Percentiles rank a stretch among this genome's conserved stretches.
Evolutionary conservation across 192 early-diverging fungal species (phyloP).

Genomic region (Pilobolus umbonatus): DNA sequence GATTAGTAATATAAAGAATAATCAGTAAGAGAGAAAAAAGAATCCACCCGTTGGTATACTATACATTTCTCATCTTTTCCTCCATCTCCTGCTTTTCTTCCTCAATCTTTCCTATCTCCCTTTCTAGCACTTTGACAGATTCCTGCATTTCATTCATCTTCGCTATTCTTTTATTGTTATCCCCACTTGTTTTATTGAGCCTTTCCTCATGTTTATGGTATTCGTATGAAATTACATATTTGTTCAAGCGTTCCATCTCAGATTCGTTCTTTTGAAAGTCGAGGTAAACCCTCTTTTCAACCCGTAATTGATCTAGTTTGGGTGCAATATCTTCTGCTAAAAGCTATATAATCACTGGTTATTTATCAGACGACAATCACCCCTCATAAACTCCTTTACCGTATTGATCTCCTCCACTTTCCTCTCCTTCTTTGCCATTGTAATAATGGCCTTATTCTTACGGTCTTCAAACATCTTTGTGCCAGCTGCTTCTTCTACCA

Average conservation of each 20-base stretch:
- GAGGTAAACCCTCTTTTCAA: constrained; percentile 80
- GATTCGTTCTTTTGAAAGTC: constrained; percentile 92
- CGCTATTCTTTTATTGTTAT: constrained; percentile 31
- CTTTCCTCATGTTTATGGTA: constrained; percentile 63
- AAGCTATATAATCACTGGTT: constrained; percentile 40
- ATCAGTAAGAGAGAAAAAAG: neutral
- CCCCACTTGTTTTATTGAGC: constrained; percentile 32
- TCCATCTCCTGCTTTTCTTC: constrained; percentile 50
- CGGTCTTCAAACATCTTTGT: constrained; percentile 99
- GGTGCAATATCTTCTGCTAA: constrained; percentile 88
- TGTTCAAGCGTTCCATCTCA: constrained; percentile 81
- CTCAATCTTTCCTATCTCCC: constrained; percentile 62
- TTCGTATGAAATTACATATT: constrained; percentile 80
- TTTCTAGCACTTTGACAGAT: constrained; percentile 49
- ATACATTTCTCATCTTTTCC: constrained; percentile 32
- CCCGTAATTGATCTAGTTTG: constrained; percentile 84
- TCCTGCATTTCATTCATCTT: constrained; percentile 28
- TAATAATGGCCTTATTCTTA: constrained; percentile 91
- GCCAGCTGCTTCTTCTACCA: constrained; percentile 99
- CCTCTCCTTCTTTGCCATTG: constrained; percentile 93
- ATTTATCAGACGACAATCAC: neutral
- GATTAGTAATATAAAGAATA: neutral
- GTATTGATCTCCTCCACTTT: constrained; percentile 89
- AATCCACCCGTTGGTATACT: constrained; percentile 2
- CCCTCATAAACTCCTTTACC: constrained; percentile 27